A percentile compares a stretch with the other conserved stretches of the same genome.
Conservation (phyloP, 345 rosid species). For the Euphorbia peplus region DNA sequence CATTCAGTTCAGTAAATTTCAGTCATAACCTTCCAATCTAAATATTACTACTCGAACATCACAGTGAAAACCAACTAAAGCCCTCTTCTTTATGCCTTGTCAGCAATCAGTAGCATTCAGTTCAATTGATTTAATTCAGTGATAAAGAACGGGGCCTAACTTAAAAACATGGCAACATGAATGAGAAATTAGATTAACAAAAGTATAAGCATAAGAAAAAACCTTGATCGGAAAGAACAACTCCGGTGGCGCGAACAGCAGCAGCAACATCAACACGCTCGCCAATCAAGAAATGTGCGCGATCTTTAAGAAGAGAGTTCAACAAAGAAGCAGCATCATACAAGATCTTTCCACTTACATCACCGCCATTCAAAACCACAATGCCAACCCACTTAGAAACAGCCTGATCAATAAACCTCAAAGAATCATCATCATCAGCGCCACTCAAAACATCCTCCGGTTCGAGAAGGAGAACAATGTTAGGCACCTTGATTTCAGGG, state of each 20-base stretch:
- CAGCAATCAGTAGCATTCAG: no score
- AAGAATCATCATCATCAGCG: slow-evolving; percentile 37
- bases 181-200: no score
- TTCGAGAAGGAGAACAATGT: slow-evolving; percentile 58
- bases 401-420: slow-evolving; percentile 62
- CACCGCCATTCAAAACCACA: slow-evolving; percentile 68
- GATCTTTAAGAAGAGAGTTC: slow-evolving; percentile 75
- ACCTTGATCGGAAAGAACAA: slow-evolving; percentile 93
- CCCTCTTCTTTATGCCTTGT: no score
- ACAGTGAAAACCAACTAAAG: background rate
- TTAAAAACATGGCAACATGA: no score
- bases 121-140: no score
- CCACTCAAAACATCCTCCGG: slow-evolving; percentile 51
- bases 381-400: slow-evolving; percentile 68
- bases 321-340: slow-evolving; percentile 85
- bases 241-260: slow-evolving; percentile 85
- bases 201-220: background rate
- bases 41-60: background rate
- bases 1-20: no score
- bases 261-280: slow-evolving; percentile 90
- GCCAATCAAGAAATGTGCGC: slow-evolving; percentile 69
- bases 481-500: slow-evolving; percentile 73
- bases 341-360: slow-evolving; percentile 51
- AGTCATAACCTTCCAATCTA: background rate
- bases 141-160: no score